These are phyloP conservation scores for Phytopythium ostracodes DNA, from an alignment of 352 stramenopile genomes.

Conservation along the genomic window DNA sequence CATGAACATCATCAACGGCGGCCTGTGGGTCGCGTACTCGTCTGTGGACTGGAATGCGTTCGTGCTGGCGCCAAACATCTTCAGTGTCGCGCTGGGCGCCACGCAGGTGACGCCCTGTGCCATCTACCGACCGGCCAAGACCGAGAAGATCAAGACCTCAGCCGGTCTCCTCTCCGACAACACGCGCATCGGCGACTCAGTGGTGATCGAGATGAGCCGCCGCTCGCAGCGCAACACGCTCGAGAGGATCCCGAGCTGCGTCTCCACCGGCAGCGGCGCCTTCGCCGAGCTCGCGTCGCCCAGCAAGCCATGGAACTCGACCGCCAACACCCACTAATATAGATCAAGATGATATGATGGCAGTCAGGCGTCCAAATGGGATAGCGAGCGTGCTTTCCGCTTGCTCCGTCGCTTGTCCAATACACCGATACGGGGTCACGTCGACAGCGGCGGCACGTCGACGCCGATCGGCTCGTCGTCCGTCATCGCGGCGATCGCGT, in stretches of 20 bases:
- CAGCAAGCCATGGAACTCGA: not conserved
- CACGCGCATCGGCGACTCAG: not conserved
- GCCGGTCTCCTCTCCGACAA: not conserved
- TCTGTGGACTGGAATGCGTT: constrained; percentile 18
- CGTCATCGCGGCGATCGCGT: constrained; percentile 30
- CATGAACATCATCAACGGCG: constrained; percentile 25
- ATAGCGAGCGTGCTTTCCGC: too few species aligned
- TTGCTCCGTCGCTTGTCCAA: not conserved
- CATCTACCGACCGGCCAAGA: constrained; percentile 5
- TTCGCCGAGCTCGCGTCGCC: constrained; percentile 5
- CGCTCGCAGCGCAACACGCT: not conserved
- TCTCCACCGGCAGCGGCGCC: not conserved
- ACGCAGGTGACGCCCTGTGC: constrained; percentile 24
- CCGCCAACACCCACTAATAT: not conserved
- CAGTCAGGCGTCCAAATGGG: not conserved
- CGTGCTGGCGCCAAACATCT: constrained; percentile 18
- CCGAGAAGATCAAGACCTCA: not conserved
- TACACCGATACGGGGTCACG: not conserved
- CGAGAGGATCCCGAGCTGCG: constrained; percentile 2
- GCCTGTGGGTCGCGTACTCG: constrained; percentile 25
- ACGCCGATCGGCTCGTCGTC: not conserved
- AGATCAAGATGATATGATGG: not conserved
- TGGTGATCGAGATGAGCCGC: constrained; percentile 1
- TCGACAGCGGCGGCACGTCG: not conserved
- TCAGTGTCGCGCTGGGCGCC: constrained; percentile 13